phyloP scores from a whole-genome alignment of 2,329 filamentous ascomycete species.

The Eutypa lata region DNA sequence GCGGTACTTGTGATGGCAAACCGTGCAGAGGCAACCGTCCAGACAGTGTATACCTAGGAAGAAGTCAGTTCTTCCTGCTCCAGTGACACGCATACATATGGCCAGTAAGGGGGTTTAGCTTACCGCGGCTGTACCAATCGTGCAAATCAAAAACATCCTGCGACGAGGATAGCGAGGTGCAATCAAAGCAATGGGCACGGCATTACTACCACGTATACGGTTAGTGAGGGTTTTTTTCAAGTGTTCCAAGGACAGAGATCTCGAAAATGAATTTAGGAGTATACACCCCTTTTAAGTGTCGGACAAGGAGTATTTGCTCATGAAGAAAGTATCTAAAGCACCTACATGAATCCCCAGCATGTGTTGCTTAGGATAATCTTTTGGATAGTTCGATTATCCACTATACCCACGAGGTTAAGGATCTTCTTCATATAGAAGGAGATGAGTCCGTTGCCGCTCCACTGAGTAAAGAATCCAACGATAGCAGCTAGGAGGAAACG shows the following conservation, averaged over 20 bases:
- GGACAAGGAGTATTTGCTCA: neutral
- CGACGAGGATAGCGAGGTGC: constrained; percentile 32
- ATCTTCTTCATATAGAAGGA: constrained; percentile 40
- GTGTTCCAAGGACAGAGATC: no score
- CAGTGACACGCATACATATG: neutral
- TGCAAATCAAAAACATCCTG: constrained; percentile 35
- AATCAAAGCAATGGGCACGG: constrained; percentile 32
- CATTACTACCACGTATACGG: constrained; percentile 18
- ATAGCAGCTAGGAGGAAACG: constrained; percentile 31
- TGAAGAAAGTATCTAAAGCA: neutral
- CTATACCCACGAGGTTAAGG: constrained; percentile 36
- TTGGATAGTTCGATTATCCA: constrained; percentile 32
- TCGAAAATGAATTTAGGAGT: no score
- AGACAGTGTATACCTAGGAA: constrained; percentile 30
- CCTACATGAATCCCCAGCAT: constrained; percentile 32
- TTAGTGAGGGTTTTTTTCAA: neutral
- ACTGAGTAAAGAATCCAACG: constrained; percentile 38
- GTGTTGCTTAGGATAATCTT: constrained; percentile 36
- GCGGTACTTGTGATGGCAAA: constrained; percentile 31
- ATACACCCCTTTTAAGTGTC: no score
- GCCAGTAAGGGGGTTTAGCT: neutral
- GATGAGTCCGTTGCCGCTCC: constrained; percentile 37
- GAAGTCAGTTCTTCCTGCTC: neutral
- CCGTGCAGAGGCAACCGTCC: constrained; percentile 37
- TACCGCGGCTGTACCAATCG: constrained; percentile 30